Evolutionary conservation across 2,329 filamentous ascomycete species (phyloP).

Genomic region (Cercospora sojina): DNA sequence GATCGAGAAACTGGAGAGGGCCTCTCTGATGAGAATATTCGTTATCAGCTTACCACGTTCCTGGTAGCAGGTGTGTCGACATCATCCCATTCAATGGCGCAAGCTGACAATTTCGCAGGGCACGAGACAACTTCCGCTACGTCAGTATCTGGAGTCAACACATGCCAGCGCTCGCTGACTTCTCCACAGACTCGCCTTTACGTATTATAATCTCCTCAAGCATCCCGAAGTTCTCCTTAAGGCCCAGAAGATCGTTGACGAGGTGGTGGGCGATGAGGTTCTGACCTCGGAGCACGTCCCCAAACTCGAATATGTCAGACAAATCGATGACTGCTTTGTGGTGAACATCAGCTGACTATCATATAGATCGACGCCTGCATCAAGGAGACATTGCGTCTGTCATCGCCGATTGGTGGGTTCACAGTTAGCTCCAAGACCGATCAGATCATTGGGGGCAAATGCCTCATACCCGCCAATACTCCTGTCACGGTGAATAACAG

Average conservation of each 20-base stretch:
- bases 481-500: too few relatives aligned
- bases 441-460: too few relatives aligned
- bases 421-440: constrained; percentile 29
- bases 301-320: constrained; percentile 50
- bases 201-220: constrained; percentile 54
- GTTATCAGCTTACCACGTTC: constrained; percentile 69
- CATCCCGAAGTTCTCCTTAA: too few relatives aligned
- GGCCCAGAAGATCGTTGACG: constrained; percentile 56
- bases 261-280: constrained; percentile 49
- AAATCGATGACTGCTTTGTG: too few relatives aligned
- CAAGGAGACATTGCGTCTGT: constrained; percentile 57
- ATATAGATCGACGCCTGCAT: constrained; percentile 50
- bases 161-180: not conserved
- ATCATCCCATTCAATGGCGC: not conserved
- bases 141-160: not conserved
- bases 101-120: not conserved
- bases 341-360: not conserved
- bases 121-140: constrained; percentile 13
- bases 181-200: constrained; percentile 34
- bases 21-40: too few relatives aligned
- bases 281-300: constrained; percentile 52
- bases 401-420: constrained; percentile 39
- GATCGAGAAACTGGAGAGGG: too few relatives aligned
- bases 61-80: constrained; percentile 50
- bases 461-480: too few relatives aligned